These are phyloP conservation scores for Lobosporangium transversale DNA, from an alignment of 192 early-diverging fungal species.

Conservation along the genomic window DNA sequence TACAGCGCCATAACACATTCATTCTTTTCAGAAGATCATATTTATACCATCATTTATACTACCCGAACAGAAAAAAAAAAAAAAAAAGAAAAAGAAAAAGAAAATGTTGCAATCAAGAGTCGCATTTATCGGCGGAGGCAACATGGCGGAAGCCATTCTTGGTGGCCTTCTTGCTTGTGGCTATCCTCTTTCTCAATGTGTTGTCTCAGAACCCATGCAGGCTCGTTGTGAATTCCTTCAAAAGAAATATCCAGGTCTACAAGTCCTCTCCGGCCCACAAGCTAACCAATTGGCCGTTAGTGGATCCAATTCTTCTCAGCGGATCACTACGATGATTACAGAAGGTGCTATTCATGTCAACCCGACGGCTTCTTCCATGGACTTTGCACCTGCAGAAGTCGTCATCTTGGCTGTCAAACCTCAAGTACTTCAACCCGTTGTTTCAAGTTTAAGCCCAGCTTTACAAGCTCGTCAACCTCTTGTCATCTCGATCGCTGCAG, in stretches of 20 bases:
- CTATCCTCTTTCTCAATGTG: constrained; percentile 72
- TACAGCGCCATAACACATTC: neutral
- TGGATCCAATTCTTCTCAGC: constrained; percentile 47
- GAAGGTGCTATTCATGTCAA: constrained; percentile 36
- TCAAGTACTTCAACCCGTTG: constrained; percentile 81
- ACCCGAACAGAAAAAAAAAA: too few relatives aligned
- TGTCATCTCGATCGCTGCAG: constrained; percentile 91
- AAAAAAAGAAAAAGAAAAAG: too few relatives aligned
- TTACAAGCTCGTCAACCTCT: constrained; percentile 69
- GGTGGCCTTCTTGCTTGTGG: constrained; percentile 85
- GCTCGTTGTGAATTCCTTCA: constrained; percentile 72
- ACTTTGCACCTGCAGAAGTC: constrained; percentile 64
- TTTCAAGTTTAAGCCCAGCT: constrained; percentile 62
- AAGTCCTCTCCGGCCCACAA: constrained; percentile 57
- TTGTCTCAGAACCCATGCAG: constrained; percentile 82
- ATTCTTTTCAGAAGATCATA: neutral
- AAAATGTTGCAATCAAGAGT: constrained; percentile 50
- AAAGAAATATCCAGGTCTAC: constrained; percentile 67
- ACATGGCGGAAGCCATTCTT: constrained; percentile 95
- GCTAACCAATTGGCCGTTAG: constrained; percentile 71
- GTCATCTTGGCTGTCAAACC: constrained; percentile 93
- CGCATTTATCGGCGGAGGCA: constrained; percentile 90
- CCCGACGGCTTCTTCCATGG: constrained; percentile 15
- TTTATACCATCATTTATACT: neutral
- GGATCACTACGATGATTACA: constrained; percentile 14